Evolutionary conservation across 1,139 yeast species (phyloP), one percentile per base, ranked within the genome.

Genomic region (Protomyces pachydermus): DNA sequence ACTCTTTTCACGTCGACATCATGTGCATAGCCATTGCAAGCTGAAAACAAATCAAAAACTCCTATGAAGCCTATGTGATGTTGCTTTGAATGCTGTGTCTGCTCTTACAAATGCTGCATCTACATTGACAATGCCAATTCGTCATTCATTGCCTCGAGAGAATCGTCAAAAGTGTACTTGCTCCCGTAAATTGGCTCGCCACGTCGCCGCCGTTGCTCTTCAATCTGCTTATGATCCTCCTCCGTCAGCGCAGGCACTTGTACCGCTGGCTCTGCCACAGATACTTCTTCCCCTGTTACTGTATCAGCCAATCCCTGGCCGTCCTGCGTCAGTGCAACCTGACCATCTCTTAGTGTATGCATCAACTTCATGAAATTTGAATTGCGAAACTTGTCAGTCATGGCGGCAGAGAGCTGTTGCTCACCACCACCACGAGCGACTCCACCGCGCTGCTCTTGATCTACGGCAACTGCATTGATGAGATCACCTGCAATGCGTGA

Each of bases 361-460:
- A 78, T 77, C 50, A 78, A 70, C n/a, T 72, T 70, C 72, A 78
- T 71, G 66, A 78, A 78, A 46, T 75, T 71, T 54, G 78, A 74
- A 58, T 72, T 71, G 62, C 72, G 69, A 67, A 78, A 74, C 66
- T 78, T 77, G 46, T 71, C 70, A 16, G 72, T 67, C n/a, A 42
- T 42, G 6, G 20, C 48, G 8, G 48, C 23, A 3, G 48, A 18
- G 20, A 42, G 16, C 12, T n/a, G 23, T 20, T 3, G 48, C 12
- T 42, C 48, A 5, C 42, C 42, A 2, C 16, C 18, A 14, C 42
- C 8, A 18, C 18, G 10, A 2, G 48, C 48, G 5, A 37, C 42
- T 6, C 9, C 16, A n/a, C 23, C 14, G 23, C 48, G 48, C 23
- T 18, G 23, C 23, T 71, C 37, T 50, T 16, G 45, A 32, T 60